Conservation (phyloP, 148 eudicot species). For the Rhododendron mucronatum region DNA sequence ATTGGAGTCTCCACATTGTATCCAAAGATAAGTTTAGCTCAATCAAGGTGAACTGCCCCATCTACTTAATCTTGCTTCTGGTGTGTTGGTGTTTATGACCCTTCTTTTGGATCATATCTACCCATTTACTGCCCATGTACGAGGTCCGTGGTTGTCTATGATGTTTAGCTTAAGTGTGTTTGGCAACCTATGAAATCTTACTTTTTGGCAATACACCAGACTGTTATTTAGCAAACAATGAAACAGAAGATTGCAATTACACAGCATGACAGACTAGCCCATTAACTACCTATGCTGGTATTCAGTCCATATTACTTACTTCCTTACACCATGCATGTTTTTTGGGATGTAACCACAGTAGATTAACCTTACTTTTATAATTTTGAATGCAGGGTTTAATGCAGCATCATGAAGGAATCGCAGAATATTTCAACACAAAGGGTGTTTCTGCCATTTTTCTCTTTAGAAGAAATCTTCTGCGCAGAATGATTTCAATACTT, state of each 20-base stretch:
- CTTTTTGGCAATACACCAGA: not conserved
- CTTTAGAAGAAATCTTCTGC: constrained; percentile 78
- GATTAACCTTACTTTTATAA: not conserved
- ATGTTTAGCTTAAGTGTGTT: not conserved
- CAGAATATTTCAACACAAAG: constrained; percentile 58
- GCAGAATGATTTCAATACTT: constrained; percentile 76
- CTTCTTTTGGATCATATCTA: not conserved
- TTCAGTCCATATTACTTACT: not conserved
- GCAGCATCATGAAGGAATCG: constrained; percentile 78
- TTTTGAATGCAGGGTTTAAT: constrained; percentile 56
- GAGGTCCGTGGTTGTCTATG: not conserved
- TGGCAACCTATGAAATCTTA: not conserved
- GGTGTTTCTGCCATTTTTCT: constrained; percentile 80
- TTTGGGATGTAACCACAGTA: not conserved
- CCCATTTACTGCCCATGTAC: not conserved
- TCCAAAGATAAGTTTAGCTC: not conserved
- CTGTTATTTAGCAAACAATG: not conserved
- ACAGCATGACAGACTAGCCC: not conserved
- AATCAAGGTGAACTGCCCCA: not conserved
- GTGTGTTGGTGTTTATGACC: not conserved
- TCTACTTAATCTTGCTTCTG: not conserved
- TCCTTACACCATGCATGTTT: not conserved
- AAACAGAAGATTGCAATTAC: not conserved
- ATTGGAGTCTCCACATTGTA: not conserved
- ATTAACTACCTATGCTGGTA: not conserved